A percentile compares a stretch with the other conserved stretches of the same genome.
Evolutionary conservation across 345 rosid genomes (phyloP).

Genomic region (Populus tremula): DNA sequence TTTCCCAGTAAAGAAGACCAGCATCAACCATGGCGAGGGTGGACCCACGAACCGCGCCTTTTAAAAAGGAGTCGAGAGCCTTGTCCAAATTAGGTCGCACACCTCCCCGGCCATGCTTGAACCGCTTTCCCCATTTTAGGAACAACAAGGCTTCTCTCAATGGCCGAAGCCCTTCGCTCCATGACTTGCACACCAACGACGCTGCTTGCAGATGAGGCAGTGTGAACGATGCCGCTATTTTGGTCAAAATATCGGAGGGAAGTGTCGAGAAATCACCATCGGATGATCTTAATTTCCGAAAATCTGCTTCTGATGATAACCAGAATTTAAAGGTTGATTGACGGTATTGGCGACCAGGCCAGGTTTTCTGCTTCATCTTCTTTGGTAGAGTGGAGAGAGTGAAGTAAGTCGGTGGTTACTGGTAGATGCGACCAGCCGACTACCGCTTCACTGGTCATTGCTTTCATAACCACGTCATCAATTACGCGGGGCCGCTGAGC

Average conservation of each 20-base stretch:
- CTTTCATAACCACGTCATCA: neutral
- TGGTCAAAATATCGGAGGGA: constrained; percentile 63
- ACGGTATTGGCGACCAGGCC: constrained; percentile 39
- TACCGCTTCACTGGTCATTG: no score
- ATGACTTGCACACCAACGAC: constrained; percentile 73
- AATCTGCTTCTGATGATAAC: neutral
- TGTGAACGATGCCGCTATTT: constrained; percentile 65
- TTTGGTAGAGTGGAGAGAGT: neutral
- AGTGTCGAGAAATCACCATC: constrained; percentile 59
- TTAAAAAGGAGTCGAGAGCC: constrained; percentile 76
- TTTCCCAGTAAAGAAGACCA: constrained; percentile 82
- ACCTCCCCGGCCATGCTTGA: constrained; percentile 82
- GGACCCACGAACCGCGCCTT: constrained; percentile 80
- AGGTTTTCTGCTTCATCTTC: constrained; percentile 46
- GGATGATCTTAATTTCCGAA: neutral
- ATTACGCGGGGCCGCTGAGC: neutral
- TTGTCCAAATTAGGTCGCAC: constrained; percentile 56
- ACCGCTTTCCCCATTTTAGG: constrained; percentile 72
- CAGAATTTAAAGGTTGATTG: neutral
- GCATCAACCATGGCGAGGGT: constrained; percentile 99
- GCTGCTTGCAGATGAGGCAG: constrained; percentile 61
- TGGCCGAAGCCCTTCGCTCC: constrained; percentile 81
- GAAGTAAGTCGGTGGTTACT: no score
- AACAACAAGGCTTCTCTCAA: constrained; percentile 82
- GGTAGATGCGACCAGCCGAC: neutral